phyloP scores from a whole-genome alignment of 345 rosid genomes.

The Geranium brycei region DNA sequence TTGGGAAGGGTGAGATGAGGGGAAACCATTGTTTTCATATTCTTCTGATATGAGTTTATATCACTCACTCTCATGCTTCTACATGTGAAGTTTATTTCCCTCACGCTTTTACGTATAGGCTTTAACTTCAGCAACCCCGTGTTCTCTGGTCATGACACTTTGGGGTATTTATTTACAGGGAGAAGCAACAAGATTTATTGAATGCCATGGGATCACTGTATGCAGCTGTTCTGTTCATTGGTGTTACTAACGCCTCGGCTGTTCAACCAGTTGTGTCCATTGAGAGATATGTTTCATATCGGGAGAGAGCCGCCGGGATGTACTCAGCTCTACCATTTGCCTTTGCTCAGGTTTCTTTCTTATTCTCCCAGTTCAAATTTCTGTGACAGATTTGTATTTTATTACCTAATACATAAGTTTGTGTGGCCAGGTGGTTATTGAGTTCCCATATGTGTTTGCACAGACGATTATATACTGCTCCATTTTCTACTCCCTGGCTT shows the following conservation, averaged over 20 bases:
- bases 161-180: conserved; percentile 28
- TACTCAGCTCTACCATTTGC: conserved; percentile 88
- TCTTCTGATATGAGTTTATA: too few species aligned
- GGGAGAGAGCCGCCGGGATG: conserved; percentile 97
- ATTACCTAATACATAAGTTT: background rate
- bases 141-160: background rate
- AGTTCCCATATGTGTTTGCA: conserved; percentile 80
- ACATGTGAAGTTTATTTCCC: too few species aligned
- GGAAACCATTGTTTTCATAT: too few species aligned
- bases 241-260: conserved; percentile 73
- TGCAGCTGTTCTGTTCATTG: conserved; percentile 75
- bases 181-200: conserved; percentile 64
- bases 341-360: conserved; percentile 63
- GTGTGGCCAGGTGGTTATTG: conserved; percentile 57
- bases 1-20: too few species aligned
- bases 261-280: conserved; percentile 96
- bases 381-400: background rate
- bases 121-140: too few species aligned
- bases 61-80: too few species aligned
- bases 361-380: background rate
- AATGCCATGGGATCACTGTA: conserved; percentile 98
- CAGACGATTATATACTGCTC: conserved; percentile 60
- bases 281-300: conserved; percentile 84
- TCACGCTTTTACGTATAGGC: too few species aligned
- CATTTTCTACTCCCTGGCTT: conserved; percentile 80